Percentiles rank a stretch among this genome's conserved stretches.
Evolutionary conservation across 1,139 yeast genomes (phyloP).

Genomic region (Lodderomyces beijingensis): DNA sequence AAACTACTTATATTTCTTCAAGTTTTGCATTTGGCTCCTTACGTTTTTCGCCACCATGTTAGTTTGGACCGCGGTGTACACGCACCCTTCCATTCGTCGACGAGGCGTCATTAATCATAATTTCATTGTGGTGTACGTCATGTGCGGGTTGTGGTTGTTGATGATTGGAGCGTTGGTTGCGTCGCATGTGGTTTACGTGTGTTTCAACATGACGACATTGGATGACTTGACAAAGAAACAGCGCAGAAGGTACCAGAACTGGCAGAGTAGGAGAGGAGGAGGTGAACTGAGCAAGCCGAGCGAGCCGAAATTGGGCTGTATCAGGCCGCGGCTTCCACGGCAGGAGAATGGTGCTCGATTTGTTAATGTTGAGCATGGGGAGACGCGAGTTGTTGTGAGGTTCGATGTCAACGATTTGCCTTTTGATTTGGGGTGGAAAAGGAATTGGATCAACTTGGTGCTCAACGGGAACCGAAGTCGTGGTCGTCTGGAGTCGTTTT

Average conservation of each 20-base stretch:
- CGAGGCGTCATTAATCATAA: conserved; percentile 38
- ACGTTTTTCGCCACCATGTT: conserved; percentile 25
- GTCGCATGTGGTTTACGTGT: conserved; percentile 36
- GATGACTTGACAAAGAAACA: conserved; percentile 30
- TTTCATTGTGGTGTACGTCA: conserved; percentile 37
- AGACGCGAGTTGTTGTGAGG: conserved; percentile 27
- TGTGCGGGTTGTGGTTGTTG: conserved; percentile 38
- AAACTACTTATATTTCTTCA: conserved; percentile 52
- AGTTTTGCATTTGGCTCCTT: conserved; percentile 37
- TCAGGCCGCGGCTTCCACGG: conserved; percentile 17
- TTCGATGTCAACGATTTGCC: conserved; percentile 23
- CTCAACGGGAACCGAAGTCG: conserved; percentile 26
- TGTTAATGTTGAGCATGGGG: conserved; percentile 24
- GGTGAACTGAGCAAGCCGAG: conserved; percentile 1
- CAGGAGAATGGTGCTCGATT: conserved; percentile 29
- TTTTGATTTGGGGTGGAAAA: conserved; percentile 26
- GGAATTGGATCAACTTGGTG: conserved; percentile 33
- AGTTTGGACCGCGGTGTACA: conserved; percentile 24
- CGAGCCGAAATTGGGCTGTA: conserved; percentile 1
- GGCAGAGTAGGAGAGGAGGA: conserved; percentile 12
- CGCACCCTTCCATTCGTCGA: conserved; percentile 20
- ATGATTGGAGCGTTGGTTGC: conserved; percentile 35
- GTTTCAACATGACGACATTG: conserved; percentile 42
- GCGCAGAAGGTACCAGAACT: conserved; percentile 19
- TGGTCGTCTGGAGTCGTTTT: conserved; percentile 9